These are phyloP conservation scores for Dalbergia cultrata DNA, from an alignment of 306 rosid species.

Conservation along the genomic window DNA sequence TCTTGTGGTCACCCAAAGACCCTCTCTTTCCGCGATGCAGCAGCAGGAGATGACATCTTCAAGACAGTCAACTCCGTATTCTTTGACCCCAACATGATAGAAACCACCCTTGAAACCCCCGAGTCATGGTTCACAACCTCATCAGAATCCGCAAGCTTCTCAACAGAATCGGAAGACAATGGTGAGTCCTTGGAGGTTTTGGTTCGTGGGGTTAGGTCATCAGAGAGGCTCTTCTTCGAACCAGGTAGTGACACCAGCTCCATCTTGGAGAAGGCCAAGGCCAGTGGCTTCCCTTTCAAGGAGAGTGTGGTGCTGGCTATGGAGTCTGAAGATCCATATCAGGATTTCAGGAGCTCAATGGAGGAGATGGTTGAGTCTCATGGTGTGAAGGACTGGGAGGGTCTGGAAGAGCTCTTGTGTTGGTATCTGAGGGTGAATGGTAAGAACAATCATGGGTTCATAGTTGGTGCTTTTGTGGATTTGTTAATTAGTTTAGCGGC, in stretches of 20 bases:
- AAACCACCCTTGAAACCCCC: conserved; percentile 54
- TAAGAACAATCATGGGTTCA: conserved; percentile 73
- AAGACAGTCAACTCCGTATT: conserved; percentile 73
- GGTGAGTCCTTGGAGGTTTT: conserved; percentile 62
- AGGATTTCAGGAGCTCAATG: conserved; percentile 81
- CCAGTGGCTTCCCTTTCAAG: conserved; percentile 50
- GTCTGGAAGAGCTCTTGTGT: conserved; percentile 68
- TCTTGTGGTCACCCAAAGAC: conserved; percentile 68
- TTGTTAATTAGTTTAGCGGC: conserved; percentile 54
- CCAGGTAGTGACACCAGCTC: conserved; percentile 66
- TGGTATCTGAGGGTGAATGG: conserved; percentile 77
- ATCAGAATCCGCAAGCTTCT: conserved; percentile 64
- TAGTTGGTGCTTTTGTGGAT: conserved; percentile 84
- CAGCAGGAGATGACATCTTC: conserved; percentile 56
- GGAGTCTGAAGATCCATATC: conserved; percentile 80
- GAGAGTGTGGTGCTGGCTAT: conserved; percentile 72
- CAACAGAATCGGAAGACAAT: conserved; percentile 68
- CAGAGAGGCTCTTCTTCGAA: conserved; percentile 84
- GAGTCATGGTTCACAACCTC: conserved; percentile 78
- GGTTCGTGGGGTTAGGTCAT: conserved; percentile 65
- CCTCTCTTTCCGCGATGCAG: conserved; percentile 62
- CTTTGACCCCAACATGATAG: conserved; percentile 49
- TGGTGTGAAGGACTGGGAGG: conserved; percentile 78
- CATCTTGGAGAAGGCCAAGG: conserved; percentile 59
- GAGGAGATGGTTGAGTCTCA: conserved; percentile 87